A percentile compares a stretch with the other conserved stretches of the same genome.
These are phyloP conservation scores for Skeletonema menzelii DNA, from an alignment of 108 stramenopile genomes.

Conservation along the genomic window DNA sequence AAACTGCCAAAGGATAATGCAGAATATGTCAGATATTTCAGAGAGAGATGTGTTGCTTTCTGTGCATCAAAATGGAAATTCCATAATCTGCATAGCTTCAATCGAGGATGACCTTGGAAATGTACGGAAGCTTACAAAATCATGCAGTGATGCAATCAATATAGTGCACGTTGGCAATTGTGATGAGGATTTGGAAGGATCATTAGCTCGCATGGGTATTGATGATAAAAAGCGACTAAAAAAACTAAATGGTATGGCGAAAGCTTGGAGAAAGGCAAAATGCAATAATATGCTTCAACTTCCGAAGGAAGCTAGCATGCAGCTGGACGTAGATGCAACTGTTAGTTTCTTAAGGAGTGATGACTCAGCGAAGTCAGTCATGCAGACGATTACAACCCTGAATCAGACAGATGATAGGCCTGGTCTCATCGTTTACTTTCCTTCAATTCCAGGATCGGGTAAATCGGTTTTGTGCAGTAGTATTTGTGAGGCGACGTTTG, in stretches of 20 bases:
- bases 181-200: conserved; percentile 27
- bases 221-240: conserved; percentile 4
- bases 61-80: conserved; percentile 3
- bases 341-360: conserved; percentile 9
- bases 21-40: conserved; percentile 7
- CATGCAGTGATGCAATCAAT: conserved; percentile 27
- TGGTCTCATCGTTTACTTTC: conserved; percentile 81
- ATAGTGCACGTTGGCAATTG: conserved; percentile 44
- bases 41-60: conserved; percentile 15
- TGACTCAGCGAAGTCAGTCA: not conserved
- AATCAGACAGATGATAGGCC: conserved; percentile 7
- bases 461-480: conserved; percentile 63
- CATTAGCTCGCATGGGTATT: not conserved
- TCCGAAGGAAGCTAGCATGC: conserved; percentile 8
- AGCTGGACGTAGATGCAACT: not conserved
- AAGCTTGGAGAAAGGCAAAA: conserved; percentile 32
- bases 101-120: conserved; percentile 18
- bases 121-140: conserved; percentile 11
- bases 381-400: conserved; percentile 12
- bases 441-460: conserved; percentile 82
- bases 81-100: conserved; percentile 22
- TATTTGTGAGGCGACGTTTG: conserved; percentile 9
- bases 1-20: conserved; percentile 13
- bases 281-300: conserved; percentile 40
- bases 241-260: conserved; percentile 30